Evolutionary conservation across 768 basidiomycete species (phyloP), one percentile per base, ranked within the genome.

Genomic region (Tricholoma sp.): DNA sequence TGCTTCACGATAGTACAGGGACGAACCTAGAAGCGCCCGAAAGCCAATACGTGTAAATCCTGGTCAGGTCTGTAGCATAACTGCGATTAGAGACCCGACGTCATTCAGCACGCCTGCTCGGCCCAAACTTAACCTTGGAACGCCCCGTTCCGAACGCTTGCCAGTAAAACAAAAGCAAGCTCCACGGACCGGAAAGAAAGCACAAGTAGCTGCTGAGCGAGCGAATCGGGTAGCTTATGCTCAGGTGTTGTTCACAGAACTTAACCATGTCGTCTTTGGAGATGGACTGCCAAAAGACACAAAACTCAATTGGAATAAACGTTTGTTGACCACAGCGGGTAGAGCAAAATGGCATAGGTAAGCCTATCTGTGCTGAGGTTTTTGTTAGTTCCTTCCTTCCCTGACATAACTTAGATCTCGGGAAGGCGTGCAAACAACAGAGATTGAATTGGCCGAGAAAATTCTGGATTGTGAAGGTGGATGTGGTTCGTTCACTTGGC

Each of bases 401-500:
- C 28, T 29, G 57, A 59, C 33, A 9, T 53, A 41, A 49, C 51
- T 32, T 54, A 86, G 83, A 48, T 80, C 79, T 17, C 74, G 76
- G 48, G 78, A 86, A 10, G 86, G 87, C 8, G 70, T 75, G n/a
- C 73, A 84, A 53, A 79, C 72, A 5, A 79, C 79, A 0, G 79
- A 81, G 62, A 92, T 94, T 55, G 84, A 91, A 63, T 73, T 95
- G n/a, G 88, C 91, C 4, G 79, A 80, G 47, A 95, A 94, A 67
- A 85, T 95, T 29, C 68, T 94, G 57, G 89, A 90, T 59, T 81
- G 79, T 50, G 81, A 89, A 61, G 89, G 91, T 90, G 55, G 44
- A 56, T 75, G 8, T 18, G 17, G 37, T 8, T 11, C 57, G 31
- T 29, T 50, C 24, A 20, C 29, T 39, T 6, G 10, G 34, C 50